Percentiles rank a stretch among this genome's conserved stretches.
These are phyloP conservation scores for Massarina eburnea DNA, from an alignment of 2,329 filamentous ascomycete species.

Conservation along the genomic window DNA sequence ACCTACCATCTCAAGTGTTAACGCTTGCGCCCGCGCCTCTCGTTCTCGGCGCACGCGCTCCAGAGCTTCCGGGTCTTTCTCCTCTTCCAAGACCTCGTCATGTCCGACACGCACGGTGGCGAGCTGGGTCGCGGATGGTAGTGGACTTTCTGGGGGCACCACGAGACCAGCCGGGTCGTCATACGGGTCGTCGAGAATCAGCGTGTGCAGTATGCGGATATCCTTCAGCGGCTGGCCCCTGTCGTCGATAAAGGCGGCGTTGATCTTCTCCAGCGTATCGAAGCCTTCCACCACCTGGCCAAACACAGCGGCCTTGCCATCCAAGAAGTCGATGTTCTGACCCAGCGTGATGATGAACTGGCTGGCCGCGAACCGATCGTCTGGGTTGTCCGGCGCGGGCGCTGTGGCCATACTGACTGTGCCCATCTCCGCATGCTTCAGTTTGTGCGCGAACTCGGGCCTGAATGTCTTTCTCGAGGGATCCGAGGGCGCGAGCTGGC, in stretches of 20 bases:
- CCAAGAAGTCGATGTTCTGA: slow-evolving; percentile 84
- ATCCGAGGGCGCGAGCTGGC: slow-evolving; percentile 63
- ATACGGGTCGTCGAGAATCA: slow-evolving; percentile 89
- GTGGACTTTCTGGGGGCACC: slow-evolving; percentile 76
- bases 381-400: slow-evolving; percentile 72
- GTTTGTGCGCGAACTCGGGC: slow-evolving; percentile 80
- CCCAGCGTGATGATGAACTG: slow-evolving; percentile 94
- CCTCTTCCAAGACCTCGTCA: slow-evolving; percentile 77
- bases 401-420: slow-evolving; percentile 98
- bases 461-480: slow-evolving; percentile 74
- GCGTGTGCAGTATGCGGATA: slow-evolving; percentile 90
- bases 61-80: slow-evolving; percentile 76
- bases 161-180: slow-evolving; percentile 76
- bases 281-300: slow-evolving; percentile 96
- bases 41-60: slow-evolving; percentile 82
- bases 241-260: slow-evolving; percentile 82
- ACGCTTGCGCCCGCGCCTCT: slow-evolving; percentile 88
- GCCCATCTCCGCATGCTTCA: slow-evolving; percentile 85
- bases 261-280: slow-evolving; percentile 90
- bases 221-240: slow-evolving; percentile 87
- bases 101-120: slow-evolving; percentile 90
- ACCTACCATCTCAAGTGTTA: slow-evolving; percentile 97
- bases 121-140: slow-evolving; percentile 80
- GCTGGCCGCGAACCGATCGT: slow-evolving; percentile 79
- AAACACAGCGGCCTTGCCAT: slow-evolving; percentile 93